Evolutionary conservation across 805 yeast species (phyloP), one percentile per base, ranked within the genome.

Genomic region (Scheffersomyces coipomensis): DNA sequence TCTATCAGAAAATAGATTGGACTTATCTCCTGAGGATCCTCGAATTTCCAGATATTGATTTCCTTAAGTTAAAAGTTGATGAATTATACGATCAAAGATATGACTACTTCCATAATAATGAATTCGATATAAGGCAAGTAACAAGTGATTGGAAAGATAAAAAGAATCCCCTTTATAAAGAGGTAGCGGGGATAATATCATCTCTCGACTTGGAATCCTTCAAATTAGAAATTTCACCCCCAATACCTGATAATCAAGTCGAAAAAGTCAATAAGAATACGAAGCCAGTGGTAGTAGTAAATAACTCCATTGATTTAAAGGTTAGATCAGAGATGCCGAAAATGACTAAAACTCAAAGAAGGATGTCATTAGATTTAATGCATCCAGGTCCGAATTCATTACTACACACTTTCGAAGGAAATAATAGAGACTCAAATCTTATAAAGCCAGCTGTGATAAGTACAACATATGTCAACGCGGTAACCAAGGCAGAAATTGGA

Each of bases 391-490:
- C 56, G 4, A 15, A 35, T 3, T 24, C 37, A 15, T 9, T 16
- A n/a, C 22, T 13, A 19, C 18, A 21, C 26, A 31, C 11, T 23
- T 5, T 36, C 33, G 26, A 6, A 5, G 34, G 29, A 15, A 11
- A 19, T 16, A 39, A 23, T 19, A 40, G 54, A 15, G 44, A 43
- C 18, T 31, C 45, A 26, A 48, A 52, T 30, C 40, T 62, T 12
- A 52, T 55, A 12, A 59, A 51, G 19, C 63, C 68, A 3, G 67
- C 72, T 2, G 51, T 54, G 8, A 50, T 61, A 1, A 48, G 57
- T 8, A 53, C 64, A 3, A 58, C 64, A 13, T 57, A 51, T 24
- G 57, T 68, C 21, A 65, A 62, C 39, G 69, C 68, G 5, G 44
- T 56, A n/a, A 56, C 69, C 3, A 54, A 52, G 32, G 46, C 65